Conservation (phyloP, 1,284 basidiomycete genomes). For the Coniferiporia sulphurascens region DNA sequence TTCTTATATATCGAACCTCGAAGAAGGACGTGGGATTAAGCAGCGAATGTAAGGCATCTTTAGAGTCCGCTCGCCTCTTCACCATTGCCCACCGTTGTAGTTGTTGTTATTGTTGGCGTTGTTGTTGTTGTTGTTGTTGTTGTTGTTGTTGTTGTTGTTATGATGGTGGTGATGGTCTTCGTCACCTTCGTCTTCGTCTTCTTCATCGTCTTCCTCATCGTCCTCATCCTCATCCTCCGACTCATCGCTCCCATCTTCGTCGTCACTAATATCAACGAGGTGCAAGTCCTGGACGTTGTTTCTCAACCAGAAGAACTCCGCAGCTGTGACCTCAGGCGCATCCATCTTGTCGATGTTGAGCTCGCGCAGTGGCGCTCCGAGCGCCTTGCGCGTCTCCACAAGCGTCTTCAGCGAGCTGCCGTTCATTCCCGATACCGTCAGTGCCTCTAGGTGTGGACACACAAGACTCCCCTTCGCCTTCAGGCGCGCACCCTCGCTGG, state of each 20-base stretch:
- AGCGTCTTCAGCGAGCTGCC: constrained; percentile 6
- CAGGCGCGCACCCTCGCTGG: not conserved
- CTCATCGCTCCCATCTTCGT: constrained; percentile 26
- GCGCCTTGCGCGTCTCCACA: constrained; percentile 7
- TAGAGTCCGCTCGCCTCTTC: no score
- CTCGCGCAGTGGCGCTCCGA: constrained; percentile 4
- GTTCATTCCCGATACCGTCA: constrained; percentile 10
- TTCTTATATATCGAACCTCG: no score
- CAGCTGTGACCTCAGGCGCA: not conserved
- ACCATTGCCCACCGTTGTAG: no score
- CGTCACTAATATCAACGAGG: constrained; percentile 12
- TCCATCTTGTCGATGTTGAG: constrained; percentile 9
- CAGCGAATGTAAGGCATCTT: no score
- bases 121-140: no score
- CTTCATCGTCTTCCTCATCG: constrained; percentile 10
- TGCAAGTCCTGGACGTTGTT: constrained; percentile 2
- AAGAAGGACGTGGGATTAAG: no score
- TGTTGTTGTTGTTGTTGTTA: no score
- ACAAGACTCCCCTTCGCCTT: not conserved
- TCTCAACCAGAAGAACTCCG: constrained; percentile 3
- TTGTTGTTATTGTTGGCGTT: no score
- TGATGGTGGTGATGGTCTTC: no score
- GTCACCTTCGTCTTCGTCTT: not conserved
- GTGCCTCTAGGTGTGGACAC: constrained; percentile 7
- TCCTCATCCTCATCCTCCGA: constrained; percentile 22